Percentiles rank a stretch among this genome's conserved stretches.
Evolutionary conservation across 768 basidiomycete genomes (phyloP).

Genomic region (Podaxis sp.): DNA sequence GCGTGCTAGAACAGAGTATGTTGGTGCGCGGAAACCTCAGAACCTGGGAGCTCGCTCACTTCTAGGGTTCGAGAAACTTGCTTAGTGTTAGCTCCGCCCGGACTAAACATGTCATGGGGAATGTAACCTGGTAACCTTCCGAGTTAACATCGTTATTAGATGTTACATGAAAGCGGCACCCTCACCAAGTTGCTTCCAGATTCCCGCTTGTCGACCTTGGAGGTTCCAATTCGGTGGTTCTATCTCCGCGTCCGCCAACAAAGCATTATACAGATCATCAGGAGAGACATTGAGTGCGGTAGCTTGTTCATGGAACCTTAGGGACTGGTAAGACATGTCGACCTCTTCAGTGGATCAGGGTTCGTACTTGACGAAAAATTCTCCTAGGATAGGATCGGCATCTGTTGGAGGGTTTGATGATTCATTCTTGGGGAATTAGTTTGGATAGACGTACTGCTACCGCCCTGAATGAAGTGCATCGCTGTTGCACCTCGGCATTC

Average conservation of each 20-base stretch:
- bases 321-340: not conserved
- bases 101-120: constrained; percentile 34
- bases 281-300: constrained; percentile 42
- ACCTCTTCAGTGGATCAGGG: not conserved
- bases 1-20: constrained; percentile 37
- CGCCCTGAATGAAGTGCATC: constrained; percentile 53
- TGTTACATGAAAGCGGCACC: not conserved
- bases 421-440: not conserved
- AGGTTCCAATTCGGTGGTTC: constrained; percentile 60
- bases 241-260: constrained; percentile 54
- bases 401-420: constrained; percentile 28
- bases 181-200: constrained; percentile 51
- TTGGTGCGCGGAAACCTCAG: not conserved
- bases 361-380: constrained; percentile 60
- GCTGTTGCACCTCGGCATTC: constrained; percentile 57
- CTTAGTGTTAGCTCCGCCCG: constrained; percentile 54
- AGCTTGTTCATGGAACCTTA: constrained; percentile 49
- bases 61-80: constrained; percentile 61
- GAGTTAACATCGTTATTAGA: not conserved
- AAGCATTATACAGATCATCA: constrained; percentile 47
- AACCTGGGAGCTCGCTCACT: constrained; percentile 24
- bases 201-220: constrained; percentile 52
- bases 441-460: constrained; percentile 38
- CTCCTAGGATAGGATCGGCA: constrained; percentile 58
- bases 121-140: constrained; percentile 28